phyloP scores from a whole-genome alignment of 768 basidiomycete genomes.

The Collybia mongolica region DNA sequence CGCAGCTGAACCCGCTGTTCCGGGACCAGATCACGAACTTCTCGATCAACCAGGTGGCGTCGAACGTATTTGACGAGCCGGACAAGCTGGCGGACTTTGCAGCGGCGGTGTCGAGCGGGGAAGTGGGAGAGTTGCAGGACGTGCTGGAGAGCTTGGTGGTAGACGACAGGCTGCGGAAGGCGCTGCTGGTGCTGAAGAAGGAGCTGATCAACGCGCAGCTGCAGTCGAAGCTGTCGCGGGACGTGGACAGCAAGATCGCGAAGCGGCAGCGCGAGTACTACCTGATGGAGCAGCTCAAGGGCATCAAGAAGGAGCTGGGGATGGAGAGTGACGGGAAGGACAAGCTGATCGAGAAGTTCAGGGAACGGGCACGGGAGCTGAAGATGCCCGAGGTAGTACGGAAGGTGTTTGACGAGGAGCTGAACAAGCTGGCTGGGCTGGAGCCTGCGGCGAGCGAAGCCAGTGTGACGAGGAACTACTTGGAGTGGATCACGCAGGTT shows the following conservation, averaged over 20 bases:
- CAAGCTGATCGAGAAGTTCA: conserved; percentile 90
- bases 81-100: conserved; percentile 98
- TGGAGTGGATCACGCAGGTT: conserved; percentile 90
- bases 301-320: conserved; percentile 94
- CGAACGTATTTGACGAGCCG: conserved; percentile 96
- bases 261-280: conserved; percentile 95
- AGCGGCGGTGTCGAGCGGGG: conserved; percentile 93
- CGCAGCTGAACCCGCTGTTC: conserved; percentile 95
- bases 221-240: conserved; percentile 87
- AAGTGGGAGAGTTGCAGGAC: conserved; percentile 88
- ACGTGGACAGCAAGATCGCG: conserved; percentile 93
- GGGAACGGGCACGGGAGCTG: conserved; percentile 73
- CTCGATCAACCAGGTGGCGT: conserved; percentile 87
- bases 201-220: conserved; percentile 96
- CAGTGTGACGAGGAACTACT: conserved; percentile 91
- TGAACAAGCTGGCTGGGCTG: conserved; percentile 84
- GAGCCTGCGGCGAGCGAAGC: conserved; percentile 93
- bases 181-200: conserved; percentile 92
- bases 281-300: conserved; percentile 94
- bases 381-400: conserved; percentile 89
- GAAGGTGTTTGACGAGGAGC: conserved; percentile 96
- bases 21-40: conserved; percentile 98
- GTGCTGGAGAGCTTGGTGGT: conserved; percentile 86
- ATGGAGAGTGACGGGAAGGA: conserved; percentile 97
- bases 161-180: conserved; percentile 87